Conservation (phyloP, 208 protist genomes). For the Trypanosoma boissoni region DNA sequence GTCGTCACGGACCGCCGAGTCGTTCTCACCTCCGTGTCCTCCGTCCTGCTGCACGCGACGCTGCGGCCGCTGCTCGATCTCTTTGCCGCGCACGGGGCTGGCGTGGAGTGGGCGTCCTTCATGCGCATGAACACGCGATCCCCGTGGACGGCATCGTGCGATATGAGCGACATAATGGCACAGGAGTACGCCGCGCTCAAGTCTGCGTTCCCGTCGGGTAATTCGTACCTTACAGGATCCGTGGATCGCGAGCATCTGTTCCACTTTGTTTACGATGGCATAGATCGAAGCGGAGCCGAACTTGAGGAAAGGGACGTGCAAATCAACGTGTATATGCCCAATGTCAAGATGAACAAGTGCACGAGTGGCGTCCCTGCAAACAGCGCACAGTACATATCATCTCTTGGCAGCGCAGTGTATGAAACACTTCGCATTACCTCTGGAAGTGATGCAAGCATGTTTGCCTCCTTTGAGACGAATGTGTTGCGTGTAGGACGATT, state of each 20-base stretch:
- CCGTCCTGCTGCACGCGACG: constrained; percentile 67
- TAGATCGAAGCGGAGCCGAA: constrained; percentile 25
- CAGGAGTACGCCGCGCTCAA: constrained; percentile 87
- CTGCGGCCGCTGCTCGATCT: constrained; percentile 45
- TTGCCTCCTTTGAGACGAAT: constrained; percentile 81
- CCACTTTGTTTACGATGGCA: constrained; percentile 81
- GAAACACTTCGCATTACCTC: constrained; percentile 63
- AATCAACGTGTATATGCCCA: constrained; percentile 79
- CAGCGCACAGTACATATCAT: constrained; percentile 30
- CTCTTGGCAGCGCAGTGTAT: constrained; percentile 45
- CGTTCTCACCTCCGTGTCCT: constrained; percentile 42
- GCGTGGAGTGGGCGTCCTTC: constrained; percentile 82
- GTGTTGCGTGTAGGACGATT: constrained; percentile 32
- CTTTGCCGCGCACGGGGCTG: constrained; percentile 23
- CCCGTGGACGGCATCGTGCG: constrained; percentile 50
- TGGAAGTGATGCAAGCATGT: constrained; percentile 10
- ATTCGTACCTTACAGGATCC: constrained; percentile 75
- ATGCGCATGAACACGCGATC: constrained; percentile 76
- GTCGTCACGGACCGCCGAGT: constrained; percentile 47
- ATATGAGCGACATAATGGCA: constrained; percentile 83
- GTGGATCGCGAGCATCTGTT: constrained; percentile 88
- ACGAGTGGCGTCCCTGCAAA: constrained; percentile 14
- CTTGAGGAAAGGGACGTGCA: constrained; percentile 49
- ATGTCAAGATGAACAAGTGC: constrained; percentile 31
- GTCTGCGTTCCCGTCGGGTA: constrained; percentile 65